Base-by-base conservation (phyloP, 768 basidiomycete species). In the Mycena vitilis region DNA sequence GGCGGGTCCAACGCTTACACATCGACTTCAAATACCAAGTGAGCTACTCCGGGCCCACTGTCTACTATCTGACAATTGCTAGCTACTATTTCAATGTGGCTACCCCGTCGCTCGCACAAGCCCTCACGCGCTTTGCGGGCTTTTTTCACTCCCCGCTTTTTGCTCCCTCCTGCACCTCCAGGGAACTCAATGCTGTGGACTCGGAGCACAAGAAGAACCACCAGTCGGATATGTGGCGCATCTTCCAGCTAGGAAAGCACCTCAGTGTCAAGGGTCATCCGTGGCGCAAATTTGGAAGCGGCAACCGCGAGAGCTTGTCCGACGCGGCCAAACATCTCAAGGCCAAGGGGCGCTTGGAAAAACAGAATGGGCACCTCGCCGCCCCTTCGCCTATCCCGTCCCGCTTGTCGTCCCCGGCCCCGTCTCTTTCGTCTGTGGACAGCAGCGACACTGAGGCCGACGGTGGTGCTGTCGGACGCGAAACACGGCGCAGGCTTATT, bases 71-170 rank as follows among this genome's bases (percentile, higher is more conserved):
- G 30, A 30, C 30, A 5, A 3, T 30, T 2, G 30, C 30, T 5
- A 30, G 30, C 78, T 96, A 94, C 76, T 89, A 89, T 76, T 94
- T 94, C 79, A 89, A 80, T 72, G 89, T 94, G 25, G 85, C 87
- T 34, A 89, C 89, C 5, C 77, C 86, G 15, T 88, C 89, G 7
- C 84, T 94, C 6, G 77, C 83, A 5, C 89, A 88, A 69, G 93
- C 93, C 44, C 86, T 95, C 60, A 86, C 89, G 75, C 90, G 95
- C 69, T 91, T 94, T 77, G 80, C 95, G 30, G 87, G 85, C 0
- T 99, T 99, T 82, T 99, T 99, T 80, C 93, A 93, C 71, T 92
- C 89, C n/a, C 97, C 97, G 0, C 85, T 97, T 48, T 99, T 99
- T 75, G 78, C 89, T 2, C 88, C 93, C 0, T 93, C 92, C 5